Percentiles rank a stretch among this genome's conserved stretches.
phyloP scores from a whole-genome alignment of 345 rosid genomes.

The Gossypium arboreum region DNA sequence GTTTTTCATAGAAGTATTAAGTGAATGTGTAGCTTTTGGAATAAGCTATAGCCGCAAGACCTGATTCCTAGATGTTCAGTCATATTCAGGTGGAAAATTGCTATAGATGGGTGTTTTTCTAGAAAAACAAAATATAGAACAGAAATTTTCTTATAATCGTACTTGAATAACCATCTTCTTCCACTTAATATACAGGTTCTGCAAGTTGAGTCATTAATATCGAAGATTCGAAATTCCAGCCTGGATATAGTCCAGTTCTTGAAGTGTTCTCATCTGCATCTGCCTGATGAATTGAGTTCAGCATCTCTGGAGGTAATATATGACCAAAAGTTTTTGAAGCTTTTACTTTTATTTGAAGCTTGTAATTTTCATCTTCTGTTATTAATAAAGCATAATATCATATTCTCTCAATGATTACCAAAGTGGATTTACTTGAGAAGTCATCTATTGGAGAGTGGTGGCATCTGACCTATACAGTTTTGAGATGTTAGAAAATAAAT shows the following conservation, averaged over 20 bases:
- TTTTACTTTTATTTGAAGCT: constrained; percentile 2
- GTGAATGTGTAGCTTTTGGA: not conserved
- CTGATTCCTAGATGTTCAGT: not conserved
- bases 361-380: not conserved
- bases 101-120: not conserved
- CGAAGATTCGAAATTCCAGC: constrained; percentile 54
- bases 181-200: constrained; percentile 50
- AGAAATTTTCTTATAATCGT: constrained; percentile 4
- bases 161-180: constrained; percentile 19
- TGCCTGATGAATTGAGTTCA: constrained; percentile 65
- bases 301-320: constrained; percentile 71
- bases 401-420: not conserved
- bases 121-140: not conserved
- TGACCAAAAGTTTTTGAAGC: constrained; percentile 5
- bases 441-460: not conserved
- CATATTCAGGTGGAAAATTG: not conserved
- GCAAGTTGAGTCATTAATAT: constrained; percentile 64
- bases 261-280: constrained; percentile 39
- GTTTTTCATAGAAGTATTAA: not conserved
- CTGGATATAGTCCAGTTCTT: constrained; percentile 56
- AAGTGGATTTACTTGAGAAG: not conserved
- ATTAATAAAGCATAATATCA: not conserved
- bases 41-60: not conserved
- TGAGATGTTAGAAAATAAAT: constrained; percentile 5
- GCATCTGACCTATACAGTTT: not conserved